These are phyloP conservation scores for Haberlea rhodopensis DNA, from an alignment of 257 asterid genomes.

Conservation along the genomic window DNA sequence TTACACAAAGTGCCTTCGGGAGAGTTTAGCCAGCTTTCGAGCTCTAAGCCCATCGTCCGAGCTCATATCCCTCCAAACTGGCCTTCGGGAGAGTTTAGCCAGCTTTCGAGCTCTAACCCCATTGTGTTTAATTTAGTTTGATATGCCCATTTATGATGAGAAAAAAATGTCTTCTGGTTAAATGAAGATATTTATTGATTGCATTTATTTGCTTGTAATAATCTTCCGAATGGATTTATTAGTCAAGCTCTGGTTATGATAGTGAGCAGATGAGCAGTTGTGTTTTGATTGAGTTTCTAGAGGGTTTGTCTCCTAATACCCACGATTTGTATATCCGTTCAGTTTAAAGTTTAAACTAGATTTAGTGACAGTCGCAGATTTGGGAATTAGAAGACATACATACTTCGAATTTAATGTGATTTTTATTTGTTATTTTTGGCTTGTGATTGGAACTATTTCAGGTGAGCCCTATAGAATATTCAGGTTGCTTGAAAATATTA, in stretches of 20 bases:
- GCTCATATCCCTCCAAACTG: too few relatives aligned
- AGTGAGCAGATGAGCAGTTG: background rate
- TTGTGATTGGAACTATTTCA: background rate
- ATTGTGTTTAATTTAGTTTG: background rate
- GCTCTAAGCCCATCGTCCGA: too few relatives aligned
- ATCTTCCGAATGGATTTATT: background rate
- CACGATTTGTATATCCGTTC: background rate
- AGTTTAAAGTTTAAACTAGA: conserved; percentile 5
- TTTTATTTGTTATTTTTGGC: conserved; percentile 2
- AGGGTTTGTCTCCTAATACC: background rate
- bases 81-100: too few relatives aligned
- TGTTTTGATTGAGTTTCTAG: background rate
- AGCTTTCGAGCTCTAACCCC: too few relatives aligned
- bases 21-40: too few relatives aligned
- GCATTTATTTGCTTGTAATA: conserved; percentile 10
- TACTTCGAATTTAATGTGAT: background rate
- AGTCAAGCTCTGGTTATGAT: background rate
- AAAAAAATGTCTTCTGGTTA: conserved; percentile 2
- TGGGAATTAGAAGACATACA: conserved; percentile 15
- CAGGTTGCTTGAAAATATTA: background rate
- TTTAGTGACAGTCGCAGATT: background rate
- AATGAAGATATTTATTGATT: conserved; percentile 7
- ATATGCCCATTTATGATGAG: background rate
- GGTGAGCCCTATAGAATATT: background rate
- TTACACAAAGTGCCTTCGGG: too few relatives aligned